Evolutionary conservation across 148 eudicot species (phyloP), one percentile per base, ranked within the genome.

Genomic region (Chenopodium berlandieri): DNA sequence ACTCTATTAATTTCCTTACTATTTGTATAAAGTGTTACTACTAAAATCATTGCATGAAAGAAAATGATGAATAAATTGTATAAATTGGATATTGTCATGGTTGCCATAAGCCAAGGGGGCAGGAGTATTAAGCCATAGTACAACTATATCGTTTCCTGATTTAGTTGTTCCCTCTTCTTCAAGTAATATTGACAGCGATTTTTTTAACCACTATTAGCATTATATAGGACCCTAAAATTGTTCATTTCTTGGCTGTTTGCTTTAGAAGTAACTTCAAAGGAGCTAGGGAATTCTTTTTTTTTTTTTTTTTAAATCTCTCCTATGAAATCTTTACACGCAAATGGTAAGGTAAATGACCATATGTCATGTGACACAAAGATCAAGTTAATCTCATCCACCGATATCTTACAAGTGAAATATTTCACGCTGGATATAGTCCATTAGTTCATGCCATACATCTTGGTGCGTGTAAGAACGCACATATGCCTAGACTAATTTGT

Each of bases 151-250:
- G 54, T 77, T 62, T 65, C 77, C 44, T 40, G 58, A 80, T 56
- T 37, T 73, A 44, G 71, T 60, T 72, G 77, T 46, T 80, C 58
- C 77, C 82, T 80, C 62, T 47, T 16, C 25, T 32, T 46, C 70
- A 80, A 80, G 82, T 71, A 71, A 27, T n/a, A 34, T 9, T 73
- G 82, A 80, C 40, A 80, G 30, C n/a, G 82, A 80, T 80, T 56
- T 62, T 1, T 1, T 62, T 73, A 80, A 80, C 82, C 76, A 56
- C 75, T 60, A 2, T 30, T 75, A 75, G 4, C n/a, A 32, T 23
- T 12, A 4, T 78, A 30, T 48, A 16, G 74, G 44, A 67, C 40
- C 58, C 73, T 37, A 40, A 67, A 67, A 11, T 68, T 48, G 63
- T 67, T 56, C 74, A 67, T 68, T 68, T 37, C 31, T 37, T 22